Base-by-base conservation (phyloP, 805 yeast genomes). In the Candida loeiensis region DNA sequence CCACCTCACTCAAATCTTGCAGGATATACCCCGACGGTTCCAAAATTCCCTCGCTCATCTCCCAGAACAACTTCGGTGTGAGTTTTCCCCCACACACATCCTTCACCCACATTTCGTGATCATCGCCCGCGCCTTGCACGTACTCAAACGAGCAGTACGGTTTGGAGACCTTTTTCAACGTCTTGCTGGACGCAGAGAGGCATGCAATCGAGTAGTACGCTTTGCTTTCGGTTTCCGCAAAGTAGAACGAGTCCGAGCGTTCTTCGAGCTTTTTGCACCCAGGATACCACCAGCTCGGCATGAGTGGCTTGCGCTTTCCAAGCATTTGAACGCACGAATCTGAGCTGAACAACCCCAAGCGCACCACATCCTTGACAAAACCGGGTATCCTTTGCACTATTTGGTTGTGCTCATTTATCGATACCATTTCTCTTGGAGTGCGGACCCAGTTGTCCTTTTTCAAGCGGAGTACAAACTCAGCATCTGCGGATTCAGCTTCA, bases 81-180 rank as follows among this genome's bases (percentile, higher is more conserved):
- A 87, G 57, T 0, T 70, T 63, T 4, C 73, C 66, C 0, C 82
- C 74, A 26, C 66, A 63, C 1, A 63, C 35, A 3, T 56, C 59
- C 25, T 45, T 45, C 0, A 63, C 62, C 97, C 96, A 89, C 8
- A 82, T 64, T 52, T 89, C 97, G 56, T 89, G 95, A 52, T 90
- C 96, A 58, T 89, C 97, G 0, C 93, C 96, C 0, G 96, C 93
- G 1, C 97, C 97, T 59, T 88, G 96, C 1, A 88, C 85, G 54
- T 89, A 89, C 16, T 56, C 48, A 57, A 63, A 59, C 4, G 54
- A 36, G 4, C 39, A 25, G 22, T 33, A 14, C 9, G 24, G 34
- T 15, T 30, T 19, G 8, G 42, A 37, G 3, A 33, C 37, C 11
- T 16, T 28, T 11, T 12, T 29, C 19, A 39, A 14, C 7, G 21